Base-by-base conservation (phyloP, 208 protist species). In the Herpetomonas muscarum region DNA sequence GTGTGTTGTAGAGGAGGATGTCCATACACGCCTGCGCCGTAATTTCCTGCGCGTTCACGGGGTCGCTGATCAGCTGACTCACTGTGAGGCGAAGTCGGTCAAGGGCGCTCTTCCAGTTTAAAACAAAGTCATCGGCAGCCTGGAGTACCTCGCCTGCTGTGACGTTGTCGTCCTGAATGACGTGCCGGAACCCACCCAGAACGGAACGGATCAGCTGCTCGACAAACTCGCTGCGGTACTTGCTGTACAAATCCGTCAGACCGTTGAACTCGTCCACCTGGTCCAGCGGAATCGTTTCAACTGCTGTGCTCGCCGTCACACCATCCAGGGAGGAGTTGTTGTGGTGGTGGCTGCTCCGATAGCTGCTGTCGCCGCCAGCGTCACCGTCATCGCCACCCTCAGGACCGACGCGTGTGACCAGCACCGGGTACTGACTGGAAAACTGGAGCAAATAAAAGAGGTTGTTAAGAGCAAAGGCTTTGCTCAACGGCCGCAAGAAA, bases 21-120 rank as follows among this genome's bases (percentile, higher is more conserved):
- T 94, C 77, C 71, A 87, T 91, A 67, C 87, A 94, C 10, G 71
- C 67, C 58, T 94, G 83, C 45, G 81, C 83, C 0, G 82, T 70
- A 2, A 88, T 30, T 51, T 91, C 83, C n/a, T 71, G 67, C 24
- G 73, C 61, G 19, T 84, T 63, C 26, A 45, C 62, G 0, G 58
- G 30, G 26, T 87, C 65, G 29, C 57, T 45, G 29, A 94, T 58
- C 31, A 89, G 60, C 15, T 44, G 30, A 0, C 60, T 44, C 41
- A 91, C 70, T 5, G 61, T 60, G 2, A 28, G 30, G 25, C 76
- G 74, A 21, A 82, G 24, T 15, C 58, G 56, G 39, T 87, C 74
- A 10, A 94, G 64, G 2, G 63, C 52, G 25, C 22, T 17, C 52
- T 75, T 81, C 84, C 87, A 94, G 24, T 73, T 61, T 2, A 70